Percentiles rank a stretch among this genome's conserved stretches.
Conservation (phyloP, 805 yeast species). For the Nakazawaea wyomingensis region DNA sequence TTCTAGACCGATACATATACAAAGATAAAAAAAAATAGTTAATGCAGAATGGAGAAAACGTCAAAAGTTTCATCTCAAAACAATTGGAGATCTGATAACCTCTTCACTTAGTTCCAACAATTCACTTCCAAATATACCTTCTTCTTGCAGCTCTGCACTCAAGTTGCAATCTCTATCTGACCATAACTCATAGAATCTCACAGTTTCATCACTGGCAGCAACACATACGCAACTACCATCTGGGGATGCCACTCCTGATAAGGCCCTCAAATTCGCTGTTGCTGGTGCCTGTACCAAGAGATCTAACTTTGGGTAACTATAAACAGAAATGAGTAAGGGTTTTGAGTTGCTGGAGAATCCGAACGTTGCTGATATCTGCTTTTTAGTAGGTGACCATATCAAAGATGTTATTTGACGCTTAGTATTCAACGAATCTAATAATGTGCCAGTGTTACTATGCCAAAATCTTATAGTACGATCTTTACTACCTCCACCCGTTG, state of each 20-base stretch:
- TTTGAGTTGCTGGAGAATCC: slow-evolving; percentile 63
- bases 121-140: slow-evolving; percentile 50
- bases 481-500: slow-evolving; percentile 87
- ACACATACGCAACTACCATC: slow-evolving; percentile 59
- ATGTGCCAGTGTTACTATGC: slow-evolving; percentile 78
- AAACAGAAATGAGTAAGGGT: slow-evolving; percentile 52
- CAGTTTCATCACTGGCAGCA: slow-evolving; percentile 74
- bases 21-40: no score
- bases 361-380: slow-evolving; percentile 72
- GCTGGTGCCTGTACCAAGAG: slow-evolving; percentile 45
- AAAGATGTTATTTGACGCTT: slow-evolving; percentile 75
- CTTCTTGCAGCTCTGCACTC: slow-evolving; percentile 33
- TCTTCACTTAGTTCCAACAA: slow-evolving; percentile 59
- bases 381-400: slow-evolving; percentile 62
- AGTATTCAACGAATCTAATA: slow-evolving; percentile 51
- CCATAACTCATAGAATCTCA: slow-evolving; percentile 76
- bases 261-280: slow-evolving; percentile 47
- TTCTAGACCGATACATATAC: no score
- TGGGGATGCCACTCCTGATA: slow-evolving; percentile 66
- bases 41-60: no score
- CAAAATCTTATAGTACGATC: slow-evolving; percentile 81
- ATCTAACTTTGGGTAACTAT: slow-evolving; percentile 61
- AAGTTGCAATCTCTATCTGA: slow-evolving; percentile 22
- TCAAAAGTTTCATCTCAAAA: neutral
- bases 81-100: slow-evolving; percentile 21